Percentiles rank a stretch among this genome's conserved stretches.
These are phyloP conservation scores for Xenoacremonium recifei DNA, from an alignment of 2,329 filamentous ascomycete species.

Conservation along the genomic window DNA sequence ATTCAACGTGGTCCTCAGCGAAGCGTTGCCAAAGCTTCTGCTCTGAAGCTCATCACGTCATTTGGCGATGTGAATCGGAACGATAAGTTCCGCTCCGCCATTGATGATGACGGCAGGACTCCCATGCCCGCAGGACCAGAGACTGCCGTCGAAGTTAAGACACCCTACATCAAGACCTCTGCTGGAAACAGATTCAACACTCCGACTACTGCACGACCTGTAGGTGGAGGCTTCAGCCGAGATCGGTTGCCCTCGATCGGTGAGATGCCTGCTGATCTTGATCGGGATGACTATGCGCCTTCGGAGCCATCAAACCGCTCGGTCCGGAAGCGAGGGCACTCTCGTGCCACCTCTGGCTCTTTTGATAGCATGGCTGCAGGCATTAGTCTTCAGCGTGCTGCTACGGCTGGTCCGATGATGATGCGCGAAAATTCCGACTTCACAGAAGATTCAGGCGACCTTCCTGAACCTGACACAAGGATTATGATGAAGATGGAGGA, in stretches of 20 bases:
- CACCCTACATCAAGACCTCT: conserved; percentile 65
- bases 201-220: conserved; percentile 61
- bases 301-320: conserved; percentile 23
- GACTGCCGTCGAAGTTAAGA: conserved; percentile 64
- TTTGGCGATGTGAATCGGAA: conserved; percentile 67
- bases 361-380: conserved; percentile 43
- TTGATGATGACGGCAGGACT: conserved; percentile 62
- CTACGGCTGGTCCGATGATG: conserved; percentile 68
- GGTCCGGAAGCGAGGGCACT: conserved; percentile 29
- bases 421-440: conserved; percentile 47
- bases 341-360: conserved; percentile 37
- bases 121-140: conserved; percentile 79
- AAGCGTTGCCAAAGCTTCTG: conserved; percentile 74
- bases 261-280: conserved; percentile 45
- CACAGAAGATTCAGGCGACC: conserved; percentile 29
- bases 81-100: conserved; percentile 60
- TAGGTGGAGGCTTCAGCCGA: conserved; percentile 58
- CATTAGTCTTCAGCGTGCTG: conserved; percentile 57
- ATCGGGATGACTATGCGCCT: conserved; percentile 23
- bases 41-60: conserved; percentile 87
- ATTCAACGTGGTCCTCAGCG: conserved; percentile 57
- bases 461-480: conserved; percentile 49
- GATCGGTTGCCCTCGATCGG: conserved; percentile 76
- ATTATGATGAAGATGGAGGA: conserved; percentile 61
- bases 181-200: conserved; percentile 69